These are phyloP conservation scores for Pyronema omphalodes DNA, from an alignment of 495 filamentous ascomycete species.

Conservation along the genomic window DNA sequence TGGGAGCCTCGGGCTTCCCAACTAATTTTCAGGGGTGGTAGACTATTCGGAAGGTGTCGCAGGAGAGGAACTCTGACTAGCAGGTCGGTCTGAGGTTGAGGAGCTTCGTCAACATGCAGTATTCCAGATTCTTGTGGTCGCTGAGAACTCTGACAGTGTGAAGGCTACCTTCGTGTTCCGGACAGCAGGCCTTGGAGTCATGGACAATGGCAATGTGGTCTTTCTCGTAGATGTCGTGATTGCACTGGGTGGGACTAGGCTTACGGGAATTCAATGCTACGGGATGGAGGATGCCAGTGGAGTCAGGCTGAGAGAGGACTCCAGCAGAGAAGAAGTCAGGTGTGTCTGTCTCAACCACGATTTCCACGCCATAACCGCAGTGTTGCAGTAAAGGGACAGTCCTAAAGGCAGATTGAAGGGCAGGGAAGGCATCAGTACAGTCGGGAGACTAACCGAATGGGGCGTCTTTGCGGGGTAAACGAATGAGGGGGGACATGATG, in stretches of 20 bases:
- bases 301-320: slow-evolving; percentile 2
- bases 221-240: slow-evolving; percentile 10
- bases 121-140: slow-evolving; percentile 20
- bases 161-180: slow-evolving; percentile 8
- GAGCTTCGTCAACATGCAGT: slow-evolving; percentile 13
- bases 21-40: slow-evolving; percentile 7
- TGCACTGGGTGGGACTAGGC: slow-evolving; percentile 3
- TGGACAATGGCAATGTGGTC: slow-evolving; percentile 4
- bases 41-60: slow-evolving; percentile 7
- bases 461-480: too few species aligned
- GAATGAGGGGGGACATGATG: too few species aligned
- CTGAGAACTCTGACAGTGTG: slow-evolving; percentile 9
- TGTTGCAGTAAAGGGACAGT: too few species aligned
- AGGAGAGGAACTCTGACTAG: slow-evolving; percentile 5
- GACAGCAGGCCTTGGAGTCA: slow-evolving; percentile 20
- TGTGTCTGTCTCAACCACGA: too few species aligned
- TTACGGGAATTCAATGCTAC: slow-evolving; percentile 6
- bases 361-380: too few species aligned
- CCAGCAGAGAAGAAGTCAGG: slow-evolving; percentile 6
- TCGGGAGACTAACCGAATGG: too few species aligned
- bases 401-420: too few species aligned
- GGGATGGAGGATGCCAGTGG: neutral
- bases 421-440: too few species aligned
- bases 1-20: slow-evolving; percentile 6
- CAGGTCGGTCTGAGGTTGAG: neutral